Evolutionary conservation across 2,329 filamentous ascomycete genomes (phyloP), one percentile per base, ranked within the genome.

Genomic region (Microdochium bolleyi): DNA sequence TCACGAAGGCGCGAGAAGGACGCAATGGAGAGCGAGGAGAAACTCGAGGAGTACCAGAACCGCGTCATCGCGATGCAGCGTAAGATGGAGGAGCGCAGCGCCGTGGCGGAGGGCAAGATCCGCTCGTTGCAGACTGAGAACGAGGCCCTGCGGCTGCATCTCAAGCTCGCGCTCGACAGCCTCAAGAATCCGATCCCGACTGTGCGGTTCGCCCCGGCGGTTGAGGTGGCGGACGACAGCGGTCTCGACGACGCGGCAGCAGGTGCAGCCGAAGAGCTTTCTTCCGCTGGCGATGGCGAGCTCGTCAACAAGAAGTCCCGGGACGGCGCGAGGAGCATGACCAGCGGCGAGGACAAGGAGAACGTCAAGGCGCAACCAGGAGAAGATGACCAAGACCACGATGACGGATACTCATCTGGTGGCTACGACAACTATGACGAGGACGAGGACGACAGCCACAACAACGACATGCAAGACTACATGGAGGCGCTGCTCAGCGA

Each of bases 51-150:
- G 68, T 99, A 97, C 70, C 94, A 99, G 73, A 84, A 85, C 58
- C 88, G 92, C 62, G 94, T 99, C 19, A 79, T 83, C 49, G 83
- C 87, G 53, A 91, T 99, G 87, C 91, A 97, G 69, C 85, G 92
- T 55, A 82, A 95, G 69, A 96, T 96, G 92, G 92, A 97, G 68
- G 94, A 99, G 72, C 87, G 86, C 57, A 84, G 87, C 55, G 87
- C 95, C 68, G 88, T 97, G 14, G 86, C 88, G 27, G 92, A 97
- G 66, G 90, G 88, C 73, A 96, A 96, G 78, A 96, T 99, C 66
- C 85, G 90, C 60, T 89, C 87, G 57, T 73, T 99, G 52, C 87
- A 88, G 67, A 92, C 88, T 1, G 84, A 99, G 73, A 96, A 96
- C 57, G 92, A 96, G 64, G 88, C 92, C 0, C 72, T 97, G 61